Conservation (phyloP, 192 early-diverging fungal species). For the Thamnidium elegans region DNA sequence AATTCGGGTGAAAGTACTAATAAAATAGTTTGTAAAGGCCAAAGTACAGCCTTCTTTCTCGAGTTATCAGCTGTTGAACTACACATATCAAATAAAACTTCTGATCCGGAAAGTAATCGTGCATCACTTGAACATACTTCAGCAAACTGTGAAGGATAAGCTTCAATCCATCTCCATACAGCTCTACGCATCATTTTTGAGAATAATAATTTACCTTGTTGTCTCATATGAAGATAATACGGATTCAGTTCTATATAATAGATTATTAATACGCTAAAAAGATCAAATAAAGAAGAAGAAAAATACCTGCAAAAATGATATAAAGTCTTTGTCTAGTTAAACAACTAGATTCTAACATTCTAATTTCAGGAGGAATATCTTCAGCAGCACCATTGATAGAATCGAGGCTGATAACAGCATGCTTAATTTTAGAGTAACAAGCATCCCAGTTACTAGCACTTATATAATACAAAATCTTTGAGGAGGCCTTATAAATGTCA, state of each 20-base stretch:
- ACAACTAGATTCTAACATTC: constrained; percentile 28
- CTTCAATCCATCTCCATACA: constrained; percentile 91
- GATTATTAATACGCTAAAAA: not conserved
- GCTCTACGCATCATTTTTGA: constrained; percentile 75
- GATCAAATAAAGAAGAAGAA: too few species aligned
- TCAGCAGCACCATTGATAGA: not conserved
- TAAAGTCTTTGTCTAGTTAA: constrained; percentile 14
- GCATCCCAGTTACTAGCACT: constrained; percentile 87
- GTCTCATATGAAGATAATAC: constrained; percentile 53
- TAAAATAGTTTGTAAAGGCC: constrained; percentile 85
- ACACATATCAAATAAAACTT: constrained; percentile 72
- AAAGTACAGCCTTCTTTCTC: constrained; percentile 64
- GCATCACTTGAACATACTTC: constrained; percentile 59
- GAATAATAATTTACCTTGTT: constrained; percentile 62
- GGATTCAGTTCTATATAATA: constrained; percentile 42
- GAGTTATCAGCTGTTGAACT: constrained; percentile 52
- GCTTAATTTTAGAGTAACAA: constrained; percentile 64
- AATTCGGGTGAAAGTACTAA: constrained; percentile 81
- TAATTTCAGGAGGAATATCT: constrained; percentile 20
- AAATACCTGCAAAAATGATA: constrained; percentile 21
- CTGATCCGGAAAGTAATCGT: constrained; percentile 56
- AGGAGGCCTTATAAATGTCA: constrained; percentile 78
- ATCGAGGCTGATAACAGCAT: constrained; percentile 13
- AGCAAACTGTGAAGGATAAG: constrained; percentile 76
- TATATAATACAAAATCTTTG: constrained; percentile 79